These are phyloP conservation scores for Myriosclerotinia scirpicola DNA, from an alignment of 2,329 filamentous ascomycete species.

Conservation along the genomic window DNA sequence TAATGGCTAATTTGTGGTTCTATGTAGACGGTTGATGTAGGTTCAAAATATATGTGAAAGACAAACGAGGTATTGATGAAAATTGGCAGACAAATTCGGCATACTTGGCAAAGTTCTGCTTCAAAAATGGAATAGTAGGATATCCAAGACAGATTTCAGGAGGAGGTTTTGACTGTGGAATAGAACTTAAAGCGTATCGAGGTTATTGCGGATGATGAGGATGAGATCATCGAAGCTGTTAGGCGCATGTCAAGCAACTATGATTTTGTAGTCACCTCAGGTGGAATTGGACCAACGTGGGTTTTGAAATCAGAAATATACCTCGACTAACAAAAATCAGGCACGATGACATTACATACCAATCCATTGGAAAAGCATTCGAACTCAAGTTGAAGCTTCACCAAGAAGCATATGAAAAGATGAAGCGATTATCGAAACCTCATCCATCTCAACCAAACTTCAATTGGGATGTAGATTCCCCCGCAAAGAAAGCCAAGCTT, in stretches of 20 bases:
- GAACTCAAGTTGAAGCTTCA: conserved; percentile 73
- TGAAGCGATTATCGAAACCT: conserved; percentile 77
- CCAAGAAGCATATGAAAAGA: conserved; percentile 71
- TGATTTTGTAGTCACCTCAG: conserved; percentile 93
- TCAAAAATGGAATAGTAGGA: conserved; percentile 58
- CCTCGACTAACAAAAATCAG: conserved; percentile 46
- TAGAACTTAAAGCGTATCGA: conserved; percentile 80
- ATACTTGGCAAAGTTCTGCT: conserved; percentile 65
- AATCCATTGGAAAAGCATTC: conserved; percentile 90
- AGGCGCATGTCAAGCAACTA: conserved; percentile 84
- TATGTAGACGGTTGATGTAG: conserved; percentile 43
- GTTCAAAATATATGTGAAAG: conserved; percentile 15
- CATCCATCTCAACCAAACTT: conserved; percentile 73
- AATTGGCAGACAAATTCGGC: conserved; percentile 59
- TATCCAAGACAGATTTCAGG: conserved; percentile 56
- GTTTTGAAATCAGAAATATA: background rate
- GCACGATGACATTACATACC: conserved; percentile 97
- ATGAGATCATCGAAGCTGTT: conserved; percentile 81
- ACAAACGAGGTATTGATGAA: conserved; percentile 28
- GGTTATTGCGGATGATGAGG: conserved; percentile 89
- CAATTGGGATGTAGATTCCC: conserved; percentile 80
- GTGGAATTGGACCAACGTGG: conserved; percentile 92
- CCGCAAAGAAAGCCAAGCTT: conserved; percentile 75
- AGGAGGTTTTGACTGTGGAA: conserved; percentile 47
- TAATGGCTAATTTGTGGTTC: conserved; percentile 34